A percentile compares a stretch with the other conserved stretches of the same genome.
phyloP scores from a whole-genome alignment of 345 rosid genomes.

The Eucalyptus regnans region DNA sequence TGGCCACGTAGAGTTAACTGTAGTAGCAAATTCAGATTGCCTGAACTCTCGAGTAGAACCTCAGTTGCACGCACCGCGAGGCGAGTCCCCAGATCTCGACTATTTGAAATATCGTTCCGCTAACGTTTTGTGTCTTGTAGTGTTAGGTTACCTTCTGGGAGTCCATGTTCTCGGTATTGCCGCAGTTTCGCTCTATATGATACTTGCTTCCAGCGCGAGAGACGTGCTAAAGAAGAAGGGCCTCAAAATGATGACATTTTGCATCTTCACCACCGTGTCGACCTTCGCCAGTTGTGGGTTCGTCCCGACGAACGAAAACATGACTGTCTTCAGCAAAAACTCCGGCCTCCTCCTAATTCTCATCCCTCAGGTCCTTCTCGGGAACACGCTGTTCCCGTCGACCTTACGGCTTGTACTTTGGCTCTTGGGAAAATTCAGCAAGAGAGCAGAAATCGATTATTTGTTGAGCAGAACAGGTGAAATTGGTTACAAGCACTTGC shows the following conservation, averaged over 20 bases:
- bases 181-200: constrained; percentile 20
- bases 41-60: not conserved
- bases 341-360: constrained; percentile 42
- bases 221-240: constrained; percentile 21
- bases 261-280: constrained; percentile 39
- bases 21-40: not conserved
- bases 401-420: constrained; percentile 18
- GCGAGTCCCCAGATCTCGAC: not conserved
- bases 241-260: constrained; percentile 24
- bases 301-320: constrained; percentile 68
- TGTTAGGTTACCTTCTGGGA: constrained; percentile 22
- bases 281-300: constrained; percentile 58
- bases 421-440: constrained; percentile 18
- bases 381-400: constrained; percentile 49
- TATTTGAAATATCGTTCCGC: not conserved
- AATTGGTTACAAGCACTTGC: constrained; percentile 33
- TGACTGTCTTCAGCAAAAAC: constrained; percentile 37
- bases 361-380: constrained; percentile 39
- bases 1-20: not conserved
- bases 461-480: constrained; percentile 19
- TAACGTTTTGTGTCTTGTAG: constrained; percentile 19
- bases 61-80: not conserved
- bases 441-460: constrained; percentile 14
- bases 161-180: constrained; percentile 18
- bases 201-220: constrained; percentile 17